Evolutionary conservation across 192 early-diverging fungal genomes (phyloP), one percentile per base, ranked within the genome.

Genomic region (Thamnidium elegans): DNA sequence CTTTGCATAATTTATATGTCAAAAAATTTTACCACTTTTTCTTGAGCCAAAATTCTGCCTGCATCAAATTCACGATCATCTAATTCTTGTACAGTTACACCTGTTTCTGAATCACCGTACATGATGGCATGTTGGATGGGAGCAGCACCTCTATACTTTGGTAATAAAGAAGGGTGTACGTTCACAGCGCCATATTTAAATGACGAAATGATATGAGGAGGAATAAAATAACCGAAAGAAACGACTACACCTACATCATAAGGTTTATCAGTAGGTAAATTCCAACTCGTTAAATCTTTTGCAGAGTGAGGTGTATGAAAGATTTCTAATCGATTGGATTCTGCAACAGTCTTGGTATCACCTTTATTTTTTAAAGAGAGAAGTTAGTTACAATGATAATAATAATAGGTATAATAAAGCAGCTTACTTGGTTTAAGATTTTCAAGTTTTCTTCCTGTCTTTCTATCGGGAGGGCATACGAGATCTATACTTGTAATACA

Each of bases 131-230:
- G 79, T 63, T 98, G 92, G 50, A 98, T 81, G 9, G 95, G 95
- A 10, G 95, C 86, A 13, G 95, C 88, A 15, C 95, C 95, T n/a
- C 95, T 86, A 71, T 94, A 96, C 80, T 85, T 86, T 32, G 95
- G 95, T 43, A 98, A 72, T 39, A 98, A 74, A 9, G 94, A 96
- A n/a, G 95, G 95, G 65, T 98, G 95, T 4, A 95, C 85, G 68
- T 98, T 98, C 39, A 97, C 70, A 10, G 89, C 87, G 21, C 85
- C 89, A 31, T 74, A 66, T 6, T 71, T 79, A 67, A 96, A 92
- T 1, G 76, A 61, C 1, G 72, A 62, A 51, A 96, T 86, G n/a
- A 98, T 72, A 26, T 78, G 39, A n/a, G 69, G 53, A 1, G 95
- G 89, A 21, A 98, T 65, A 63, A 96, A 94, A 65, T 88, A 91